Base-by-base conservation (phyloP, 2,329 filamentous ascomycete genomes). In the Penicillium sp. region DNA sequence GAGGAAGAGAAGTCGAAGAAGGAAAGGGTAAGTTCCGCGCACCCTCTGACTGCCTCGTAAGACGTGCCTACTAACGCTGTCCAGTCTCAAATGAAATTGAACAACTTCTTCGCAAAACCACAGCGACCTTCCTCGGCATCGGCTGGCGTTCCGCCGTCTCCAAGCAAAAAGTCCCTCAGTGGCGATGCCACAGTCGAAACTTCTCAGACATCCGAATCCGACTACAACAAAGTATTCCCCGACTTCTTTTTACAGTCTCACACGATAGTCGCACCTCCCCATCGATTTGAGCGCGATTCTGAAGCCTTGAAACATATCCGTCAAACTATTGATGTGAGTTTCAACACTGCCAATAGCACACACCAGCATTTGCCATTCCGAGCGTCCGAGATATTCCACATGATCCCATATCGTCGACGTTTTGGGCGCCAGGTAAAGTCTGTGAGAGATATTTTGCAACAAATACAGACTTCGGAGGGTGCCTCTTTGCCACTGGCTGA, bases 231-330 rank as follows among this genome's bases (percentile, higher is more conserved):
- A 59, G 77, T 80, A 29, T 97, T 97, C 64, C 82, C 91, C 26
- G 86, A 89, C 0, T 97, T 97, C 69, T 92, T 88, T 56, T 66
- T 94, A 39, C 88, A 90, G 52, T 80, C 85, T 2, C 82, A 90
- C 63, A 88, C 90, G 1, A 82, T 74, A n/a, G 61, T 97, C 46
- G 91, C 91, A 0, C 78, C 80, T 0, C 60, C 62, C 1, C 74
- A 78, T 42, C 77, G 76, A 2, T 84, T 84, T 23, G 69, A 78
- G 32, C 78, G 86, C 68, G 85, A 90, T 58, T 67, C 80, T 1
- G 77, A 84, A 53, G 81, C 83, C 0, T 75, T 78, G 21, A 66
- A 76, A n/a, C 73, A 85, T 82, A 67, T 79, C 76, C 23, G 80
- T 8, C 69, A 78, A 18, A 78, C 79, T 12, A 71, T 78, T 23